phyloP scores from a whole-genome alignment of 2,329 filamentous ascomycete genomes.

The Exophiala calicioides region DNA sequence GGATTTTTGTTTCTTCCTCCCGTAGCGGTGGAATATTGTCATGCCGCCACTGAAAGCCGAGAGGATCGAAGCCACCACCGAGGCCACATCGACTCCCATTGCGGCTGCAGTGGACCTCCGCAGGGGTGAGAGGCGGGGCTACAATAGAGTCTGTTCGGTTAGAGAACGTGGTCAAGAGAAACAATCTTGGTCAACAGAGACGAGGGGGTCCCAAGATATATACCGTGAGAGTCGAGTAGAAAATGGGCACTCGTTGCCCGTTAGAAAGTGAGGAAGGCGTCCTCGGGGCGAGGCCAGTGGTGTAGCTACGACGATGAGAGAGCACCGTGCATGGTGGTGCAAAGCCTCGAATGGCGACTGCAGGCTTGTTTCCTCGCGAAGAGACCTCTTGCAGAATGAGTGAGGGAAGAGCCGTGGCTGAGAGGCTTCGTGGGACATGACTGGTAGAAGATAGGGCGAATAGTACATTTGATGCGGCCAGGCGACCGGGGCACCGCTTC shows the following conservation, averaged over 20 bases:
- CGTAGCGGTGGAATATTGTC: slow-evolving; percentile 26
- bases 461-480: slow-evolving; percentile 9
- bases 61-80: slow-evolving; percentile 31
- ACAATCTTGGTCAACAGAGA: not conserved
- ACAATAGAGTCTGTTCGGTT: too few species aligned
- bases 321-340: slow-evolving; percentile 14
- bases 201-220: not conserved
- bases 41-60: slow-evolving; percentile 29
- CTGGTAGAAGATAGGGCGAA: slow-evolving; percentile 17
- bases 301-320: slow-evolving; percentile 1
- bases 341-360: slow-evolving; percentile 17
- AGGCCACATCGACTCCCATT: slow-evolving; percentile 25
- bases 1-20: slow-evolving; percentile 25
- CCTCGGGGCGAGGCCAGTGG: slow-evolving; percentile 1
- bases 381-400: not conserved
- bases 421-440: slow-evolving; percentile 12
- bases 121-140: not conserved
- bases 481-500: slow-evolving; percentile 15
- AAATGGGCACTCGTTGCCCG: not conserved
- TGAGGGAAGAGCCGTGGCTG: slow-evolving; percentile 6
- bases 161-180: too few species aligned
- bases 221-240: not conserved
- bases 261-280: slow-evolving; percentile 18
- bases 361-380: slow-evolving; percentile 8
- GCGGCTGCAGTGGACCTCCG: too few species aligned